Evolutionary conservation across 2,329 filamentous ascomycete species (phyloP), one percentile per base, ranked within the genome.

Genomic region (Leptoxyphium fumago): DNA sequence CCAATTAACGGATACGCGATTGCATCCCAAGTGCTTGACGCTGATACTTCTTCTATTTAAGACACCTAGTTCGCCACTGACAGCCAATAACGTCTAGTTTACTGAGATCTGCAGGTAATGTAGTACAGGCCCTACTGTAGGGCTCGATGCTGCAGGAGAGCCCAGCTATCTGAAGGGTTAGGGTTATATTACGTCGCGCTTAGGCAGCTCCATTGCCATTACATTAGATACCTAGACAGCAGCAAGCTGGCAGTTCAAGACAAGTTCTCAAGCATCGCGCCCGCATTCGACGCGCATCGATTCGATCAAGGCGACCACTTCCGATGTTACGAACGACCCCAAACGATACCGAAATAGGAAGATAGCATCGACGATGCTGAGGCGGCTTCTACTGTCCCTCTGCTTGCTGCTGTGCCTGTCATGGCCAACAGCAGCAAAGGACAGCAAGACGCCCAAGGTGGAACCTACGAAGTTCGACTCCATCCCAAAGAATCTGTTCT

Each of bases 401-500:
- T 36, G 32, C 32, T 36, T 36, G 32, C 32, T 36, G 32, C 32
- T 36, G 13, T 36, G 32, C 32, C 32, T 36, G 5, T 15, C 15
- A 36, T 36, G 32, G 32, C 32, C 32, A 9, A 9, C 32, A 15
- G 32, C 32, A 13, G 32, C 32, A 4, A 36, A 36, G 32, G 32
- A 36, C 32, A 15, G 13, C 11, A 36, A 36, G 32, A 36, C 32
- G 32, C 32, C 32, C 11, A 36, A 36, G 32, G 32, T 94, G 55
- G 70, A 73, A 48, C 66, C 71, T 46, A 82, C 69, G 43, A 64
- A 73, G 40, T 84, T 95, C 65, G 69, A 82, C 39, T 70, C 78
- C 55, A 64, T 71, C 43, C 84, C 86, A 1, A 60, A 66, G 43
- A 78, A 79, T 59, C 68, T 95, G 51, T 82, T 83, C 65, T 98